Base-by-base conservation (phyloP, 1,139 yeast species). In the Saccharomyces hybrid region DNA sequence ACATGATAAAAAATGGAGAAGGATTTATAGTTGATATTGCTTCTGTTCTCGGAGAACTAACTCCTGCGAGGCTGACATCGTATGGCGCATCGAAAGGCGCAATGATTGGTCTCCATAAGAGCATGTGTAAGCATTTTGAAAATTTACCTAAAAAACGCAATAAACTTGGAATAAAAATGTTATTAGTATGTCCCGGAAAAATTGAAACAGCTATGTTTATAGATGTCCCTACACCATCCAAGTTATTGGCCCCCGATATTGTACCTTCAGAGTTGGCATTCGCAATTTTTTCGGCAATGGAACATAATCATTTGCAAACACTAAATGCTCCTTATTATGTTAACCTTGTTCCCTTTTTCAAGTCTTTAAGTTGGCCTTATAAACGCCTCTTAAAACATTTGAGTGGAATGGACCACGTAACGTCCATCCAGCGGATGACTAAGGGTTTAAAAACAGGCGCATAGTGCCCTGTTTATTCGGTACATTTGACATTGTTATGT, bases 81-180 rank as follows among this genome's bases (percentile, higher is more conserved):
- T 91, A 91, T 64, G 96, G 97, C 0, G 96, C 97, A 0, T 81
- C 95, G 7, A 91, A 91, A 69, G 85, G 96, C 0, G 97, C 96
- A 0, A 70, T 88, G 31, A 79, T 91, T 52, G 90, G 95, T 0
- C 72, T 90, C 49, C 97, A 91, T 67, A 96, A 88, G 65, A 83
- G 93, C 0, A 73, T 91, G 46, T 82, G 50, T 1, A 81, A 82
- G 60, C 95, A 88, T 66, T 67, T 88, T 41, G 84, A 84, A 0
- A 74, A 79, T 0, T 84, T 84, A 0, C 71, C 78, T 3, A 5
- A 25, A 4, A 73, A 71, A 53, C 68, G 71, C 0, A 29, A 44
- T n/a, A 47, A 49, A 7, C 25, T 44, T 14, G 52, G 49, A 3
- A 79, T 90, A 23, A 84, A 83, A 61, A 86, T 96, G 0, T 71